Evolutionary conservation across 2,329 filamentous ascomycete genomes (phyloP), one percentile per base, ranked within the genome.

Genomic region (Verticillium zaregamsianum): DNA sequence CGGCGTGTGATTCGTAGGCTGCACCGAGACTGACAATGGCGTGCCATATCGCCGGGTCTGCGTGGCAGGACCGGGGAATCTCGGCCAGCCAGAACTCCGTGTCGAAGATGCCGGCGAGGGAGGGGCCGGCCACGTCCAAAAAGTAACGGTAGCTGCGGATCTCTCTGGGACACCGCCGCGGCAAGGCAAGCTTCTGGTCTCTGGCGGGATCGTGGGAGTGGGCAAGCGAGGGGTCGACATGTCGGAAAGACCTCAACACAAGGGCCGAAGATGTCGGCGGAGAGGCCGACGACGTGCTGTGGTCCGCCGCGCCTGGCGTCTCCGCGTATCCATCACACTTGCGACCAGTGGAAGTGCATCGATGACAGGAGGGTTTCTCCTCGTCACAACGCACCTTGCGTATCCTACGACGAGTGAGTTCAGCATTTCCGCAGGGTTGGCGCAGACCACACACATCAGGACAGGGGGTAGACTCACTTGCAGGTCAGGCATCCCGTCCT

Each of bases 11-110:
- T 40, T 67, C 64, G 55, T 65, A 62, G 3, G 65, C 39, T 2
- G 68, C 62, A 17, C 66, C 66, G 3, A 70, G 62, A 8, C 64
- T 61, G 14, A 69, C 61, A n/a, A 66, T 57, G n/a, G 67, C 67
- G 32, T 69, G 68, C 62, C 66, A 65, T 2, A 68, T 62, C 2
- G 65, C 67, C 14, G 66, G 52, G 31, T 68, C 68, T 17, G 55
- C 49, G 45, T 60, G 60, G 20, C 64, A 62, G 15, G 65, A 40
- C 9, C 65, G 60, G 3, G 62, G 62, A 11, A 69, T 37, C 20
- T 66, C 54, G 33, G 31, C 52, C 4, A 60, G 37, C 67, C 68
- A 70, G 60, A 70, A 70, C 12, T 65, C 63, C 14, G 35, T 56
- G 45, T 67, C 63, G 33, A 70, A 63, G 3, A 63, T 57, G 5